These are phyloP conservation scores for Massariosphaeria phaeospora DNA, from an alignment of 495 filamentous ascomycete genomes.

Conservation along the genomic window DNA sequence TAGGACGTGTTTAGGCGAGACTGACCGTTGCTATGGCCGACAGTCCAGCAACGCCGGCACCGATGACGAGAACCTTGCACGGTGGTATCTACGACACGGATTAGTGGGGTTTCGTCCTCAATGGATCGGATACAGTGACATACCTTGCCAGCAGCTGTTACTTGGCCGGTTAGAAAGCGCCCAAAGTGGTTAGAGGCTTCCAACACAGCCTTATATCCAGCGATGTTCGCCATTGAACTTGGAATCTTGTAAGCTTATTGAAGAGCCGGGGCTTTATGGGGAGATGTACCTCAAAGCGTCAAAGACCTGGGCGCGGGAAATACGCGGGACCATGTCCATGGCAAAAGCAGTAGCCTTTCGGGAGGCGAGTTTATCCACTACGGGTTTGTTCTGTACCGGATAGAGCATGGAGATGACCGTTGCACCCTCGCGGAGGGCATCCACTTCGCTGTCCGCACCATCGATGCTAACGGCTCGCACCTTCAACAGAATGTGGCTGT, in stretches of 20 bases:
- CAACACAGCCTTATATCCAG: conserved; percentile 78
- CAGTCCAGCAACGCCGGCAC: conserved; percentile 74
- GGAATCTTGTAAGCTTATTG: background rate
- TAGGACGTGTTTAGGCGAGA: too few relatives aligned
- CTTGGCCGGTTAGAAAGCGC: conserved; percentile 75
- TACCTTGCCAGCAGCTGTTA: conserved; percentile 62
- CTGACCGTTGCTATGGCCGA: conserved; percentile 67
- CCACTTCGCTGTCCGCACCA: conserved; percentile 53
- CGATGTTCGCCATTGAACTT: conserved; percentile 77
- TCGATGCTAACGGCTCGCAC: conserved; percentile 61
- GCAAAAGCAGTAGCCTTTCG: conserved; percentile 65
- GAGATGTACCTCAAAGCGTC: conserved; percentile 56
- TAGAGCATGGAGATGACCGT: conserved; percentile 73
- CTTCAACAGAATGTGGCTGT: conserved; percentile 72
- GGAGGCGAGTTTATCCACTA: conserved; percentile 62
- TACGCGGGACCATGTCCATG: conserved; percentile 80
- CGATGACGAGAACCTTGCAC: conserved; percentile 76
- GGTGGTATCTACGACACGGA: conserved; percentile 59
- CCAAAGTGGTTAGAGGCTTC: conserved; percentile 80
- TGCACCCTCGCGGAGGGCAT: conserved; percentile 55
- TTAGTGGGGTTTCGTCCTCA: background rate
- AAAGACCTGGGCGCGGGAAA: conserved; percentile 61
- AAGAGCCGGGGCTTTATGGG: background rate
- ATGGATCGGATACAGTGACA: background rate
- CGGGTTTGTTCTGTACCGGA: conserved; percentile 62